phyloP scores from a whole-genome alignment of 345 rosid species.

The Eucalyptus pauciflora region DNA sequence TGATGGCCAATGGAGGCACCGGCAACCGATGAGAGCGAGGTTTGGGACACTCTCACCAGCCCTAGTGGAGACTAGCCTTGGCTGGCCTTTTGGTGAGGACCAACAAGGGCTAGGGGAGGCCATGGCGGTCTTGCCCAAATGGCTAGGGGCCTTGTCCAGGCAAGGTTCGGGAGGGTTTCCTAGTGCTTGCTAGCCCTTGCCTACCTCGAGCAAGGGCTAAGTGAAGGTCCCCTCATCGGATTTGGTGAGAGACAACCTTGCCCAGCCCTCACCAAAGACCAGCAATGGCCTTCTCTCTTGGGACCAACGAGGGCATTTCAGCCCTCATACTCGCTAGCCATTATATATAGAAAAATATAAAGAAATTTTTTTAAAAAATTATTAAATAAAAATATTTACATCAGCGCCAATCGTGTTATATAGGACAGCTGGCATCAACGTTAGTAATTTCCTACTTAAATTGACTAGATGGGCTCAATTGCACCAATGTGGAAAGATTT shows the following conservation, averaged over 20 bases:
- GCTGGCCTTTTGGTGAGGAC: not conserved
- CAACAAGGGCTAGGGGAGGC: not conserved
- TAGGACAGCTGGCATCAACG: rapidly evolving
- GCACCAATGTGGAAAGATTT: not conserved
- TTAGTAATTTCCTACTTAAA: not conserved
- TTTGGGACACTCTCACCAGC: not conserved
- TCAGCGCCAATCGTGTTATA: rapidly evolving
- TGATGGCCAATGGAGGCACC: not conserved
- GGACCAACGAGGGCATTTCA: rapidly evolving
- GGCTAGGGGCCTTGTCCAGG: not conserved
- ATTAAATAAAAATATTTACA: too few species aligned
- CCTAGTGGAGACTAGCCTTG: too few species aligned
- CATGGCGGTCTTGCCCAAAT: rapidly evolving
- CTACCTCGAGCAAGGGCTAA: not conserved
- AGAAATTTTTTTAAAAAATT: rapidly evolving
- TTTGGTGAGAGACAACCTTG: not conserved
- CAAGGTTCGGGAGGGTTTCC: not conserved
- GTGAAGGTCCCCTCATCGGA: not conserved
- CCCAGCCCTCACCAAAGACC: not conserved
- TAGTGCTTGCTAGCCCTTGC: not conserved
- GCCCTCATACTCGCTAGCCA: not conserved
- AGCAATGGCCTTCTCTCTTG: not conserved
- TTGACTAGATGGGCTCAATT: not conserved
- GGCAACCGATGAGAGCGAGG: rapidly evolving
- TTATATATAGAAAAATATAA: too few species aligned